phyloP scores from a whole-genome alignment of 2,329 filamentous ascomycete genomes.

The Cercospora janseana region DNA sequence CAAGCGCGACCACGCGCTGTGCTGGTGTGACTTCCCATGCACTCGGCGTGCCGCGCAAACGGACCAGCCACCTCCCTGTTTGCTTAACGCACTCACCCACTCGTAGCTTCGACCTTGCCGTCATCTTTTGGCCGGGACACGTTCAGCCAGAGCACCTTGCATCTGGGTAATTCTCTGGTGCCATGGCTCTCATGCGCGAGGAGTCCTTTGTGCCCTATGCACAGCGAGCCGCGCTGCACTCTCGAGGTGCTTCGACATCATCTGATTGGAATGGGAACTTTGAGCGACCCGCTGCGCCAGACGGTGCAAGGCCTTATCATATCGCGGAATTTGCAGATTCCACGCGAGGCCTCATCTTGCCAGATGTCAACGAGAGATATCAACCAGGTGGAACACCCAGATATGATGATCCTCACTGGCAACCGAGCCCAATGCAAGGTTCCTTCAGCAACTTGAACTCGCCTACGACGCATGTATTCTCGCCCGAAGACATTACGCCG shows the following conservation, averaged over 20 bases:
- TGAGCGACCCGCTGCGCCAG: slow-evolving; percentile 19
- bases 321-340: slow-evolving; percentile 24
- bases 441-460: slow-evolving; percentile 19
- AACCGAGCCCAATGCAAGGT: slow-evolving; percentile 15
- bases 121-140: not conserved
- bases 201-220: slow-evolving; percentile 23
- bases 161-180: slow-evolving; percentile 7
- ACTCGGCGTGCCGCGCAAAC: not conserved
- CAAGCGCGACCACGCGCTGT: slow-evolving; percentile 10
- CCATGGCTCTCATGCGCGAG: slow-evolving; percentile 22
- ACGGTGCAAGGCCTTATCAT: slow-evolving; percentile 20
- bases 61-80: slow-evolving; percentile 3
- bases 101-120: slow-evolving; percentile 4
- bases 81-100: slow-evolving; percentile 1
- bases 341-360: slow-evolving; percentile 19
- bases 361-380: slow-evolving; percentile 12
- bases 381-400: not conserved
- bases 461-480: slow-evolving; percentile 20
- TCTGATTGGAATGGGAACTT: slow-evolving; percentile 24
- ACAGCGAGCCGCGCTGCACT: slow-evolving; percentile 24
- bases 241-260: slow-evolving; percentile 23
- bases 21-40: not conserved
- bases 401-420: slow-evolving; percentile 16
- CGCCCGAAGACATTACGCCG: slow-evolving; percentile 10
- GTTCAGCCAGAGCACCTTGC: slow-evolving; percentile 5